Evolutionary conservation across 192 early-diverging fungal genomes (phyloP).

Genomic region (Coemansia sp.): DNA sequence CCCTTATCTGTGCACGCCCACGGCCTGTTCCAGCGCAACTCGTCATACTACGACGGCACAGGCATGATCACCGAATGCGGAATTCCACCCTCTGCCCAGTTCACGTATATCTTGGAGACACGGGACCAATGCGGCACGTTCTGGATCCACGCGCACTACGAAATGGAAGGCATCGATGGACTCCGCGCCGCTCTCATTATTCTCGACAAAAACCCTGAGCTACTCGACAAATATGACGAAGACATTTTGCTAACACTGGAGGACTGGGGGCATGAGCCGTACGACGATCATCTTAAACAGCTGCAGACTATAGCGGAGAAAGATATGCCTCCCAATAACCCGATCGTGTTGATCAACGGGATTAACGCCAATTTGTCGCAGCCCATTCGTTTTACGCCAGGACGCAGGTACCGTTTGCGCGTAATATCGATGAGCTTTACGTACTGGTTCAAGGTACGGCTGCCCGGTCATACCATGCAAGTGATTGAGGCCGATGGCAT

Average conservation of each 20-base stretch:
- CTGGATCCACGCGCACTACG: conserved; percentile 77
- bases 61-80: conserved; percentile 69
- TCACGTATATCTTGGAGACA: conserved; percentile 62
- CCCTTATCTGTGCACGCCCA: conserved; percentile 71
- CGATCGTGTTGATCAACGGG: conserved; percentile 22
- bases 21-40: conserved; percentile 74
- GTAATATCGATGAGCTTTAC: conserved; percentile 72
- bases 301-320: conserved; percentile 56
- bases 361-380: conserved; percentile 51
- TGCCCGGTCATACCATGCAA: conserved; percentile 72
- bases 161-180: conserved; percentile 77
- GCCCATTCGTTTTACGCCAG: conserved; percentile 62
- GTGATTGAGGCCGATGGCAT: conserved; percentile 81
- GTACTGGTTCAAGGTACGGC: conserved; percentile 64
- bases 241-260: conserved; percentile 62
- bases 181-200: conserved; percentile 69
- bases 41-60: conserved; percentile 66
- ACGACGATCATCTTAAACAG: conserved; percentile 55
- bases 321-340: too few species aligned
- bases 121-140: conserved; percentile 73
- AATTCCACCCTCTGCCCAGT: conserved; percentile 62
- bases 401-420: conserved; percentile 79
- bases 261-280: conserved; percentile 54
- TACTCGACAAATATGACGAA: conserved; percentile 61
- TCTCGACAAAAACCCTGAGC: conserved; percentile 33